Percentiles rank a stretch among this genome's conserved stretches.
Conservation (phyloP, 2,329 filamentous ascomycete species). For the Colletotrichum limetticola region DNA sequence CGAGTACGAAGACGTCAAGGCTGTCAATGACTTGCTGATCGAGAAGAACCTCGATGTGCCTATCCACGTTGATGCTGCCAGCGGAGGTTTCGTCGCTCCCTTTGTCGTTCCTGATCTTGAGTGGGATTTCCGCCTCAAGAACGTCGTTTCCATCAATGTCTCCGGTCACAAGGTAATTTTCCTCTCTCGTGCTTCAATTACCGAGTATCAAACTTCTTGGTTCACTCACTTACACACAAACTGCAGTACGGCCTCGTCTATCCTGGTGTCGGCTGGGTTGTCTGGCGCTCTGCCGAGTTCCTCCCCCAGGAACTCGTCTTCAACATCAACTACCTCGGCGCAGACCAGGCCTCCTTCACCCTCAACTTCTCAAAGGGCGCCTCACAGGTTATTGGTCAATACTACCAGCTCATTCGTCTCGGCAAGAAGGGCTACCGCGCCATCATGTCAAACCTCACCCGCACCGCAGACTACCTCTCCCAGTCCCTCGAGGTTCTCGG, state of each 20-base stretch:
- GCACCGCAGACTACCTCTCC: slow-evolving; percentile 88
- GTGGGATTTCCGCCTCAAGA: slow-evolving; percentile 93
- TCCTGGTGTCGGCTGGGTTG: slow-evolving; percentile 92
- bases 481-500: slow-evolving; percentile 77
- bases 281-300: slow-evolving; percentile 87
- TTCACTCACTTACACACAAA: not conserved
- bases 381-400: slow-evolving; percentile 94
- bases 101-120: slow-evolving; percentile 86
- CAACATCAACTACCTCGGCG: slow-evolving; percentile 99
- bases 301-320: slow-evolving; percentile 94
- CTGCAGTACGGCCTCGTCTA: slow-evolving; percentile 73
- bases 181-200: slow-evolving; percentile 53
- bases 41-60: slow-evolving; percentile 80
- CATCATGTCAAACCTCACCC: slow-evolving; percentile 95
- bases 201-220: not conserved
- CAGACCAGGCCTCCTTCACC: slow-evolving; percentile 94
- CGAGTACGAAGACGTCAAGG: slow-evolving; percentile 94
- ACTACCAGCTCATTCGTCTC: slow-evolving; percentile 95
- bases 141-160: slow-evolving; percentile 92
- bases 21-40: slow-evolving; percentile 86
- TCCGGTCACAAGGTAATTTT: slow-evolving; percentile 83
- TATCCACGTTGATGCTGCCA: slow-evolving; percentile 94
- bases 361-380: slow-evolving; percentile 98
- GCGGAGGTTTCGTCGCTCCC: slow-evolving; percentile 91
- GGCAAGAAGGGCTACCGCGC: slow-evolving; percentile 91